These are phyloP conservation scores for Anthracocystis panici-leucophaei DNA, from an alignment of 1,284 basidiomycete genomes.

Conservation along the genomic window DNA sequence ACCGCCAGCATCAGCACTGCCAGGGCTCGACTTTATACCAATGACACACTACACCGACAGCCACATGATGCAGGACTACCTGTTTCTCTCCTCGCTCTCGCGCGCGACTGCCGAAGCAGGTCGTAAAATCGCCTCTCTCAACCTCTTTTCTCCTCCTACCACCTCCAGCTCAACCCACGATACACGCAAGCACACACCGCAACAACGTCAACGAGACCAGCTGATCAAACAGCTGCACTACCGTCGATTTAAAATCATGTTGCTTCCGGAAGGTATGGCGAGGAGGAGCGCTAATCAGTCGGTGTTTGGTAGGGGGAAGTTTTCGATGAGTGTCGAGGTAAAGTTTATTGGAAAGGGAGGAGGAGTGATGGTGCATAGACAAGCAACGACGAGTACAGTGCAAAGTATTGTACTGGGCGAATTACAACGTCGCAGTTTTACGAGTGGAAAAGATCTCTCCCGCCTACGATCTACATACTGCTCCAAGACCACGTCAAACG, in stretches of 20 bases:
- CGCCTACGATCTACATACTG: not conserved
- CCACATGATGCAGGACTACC: constrained; percentile 36
- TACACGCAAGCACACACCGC: constrained; percentile 1
- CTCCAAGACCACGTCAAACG: not conserved
- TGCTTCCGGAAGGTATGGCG: constrained; percentile 44
- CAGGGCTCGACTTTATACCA: constrained; percentile 25
- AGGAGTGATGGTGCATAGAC: constrained; percentile 9
- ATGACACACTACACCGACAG: constrained; percentile 26
- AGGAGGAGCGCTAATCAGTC: constrained; percentile 20
- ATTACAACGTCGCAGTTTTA: constrained; percentile 11
- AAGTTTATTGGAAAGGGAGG: not conserved
- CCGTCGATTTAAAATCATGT: constrained; percentile 28
- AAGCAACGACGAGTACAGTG: not conserved
- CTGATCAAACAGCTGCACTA: constrained; percentile 45
- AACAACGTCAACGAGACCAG: constrained; percentile 33
- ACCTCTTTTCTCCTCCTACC: constrained; percentile 21
- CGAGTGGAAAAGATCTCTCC: constrained; percentile 8
- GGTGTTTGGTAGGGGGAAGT: constrained; percentile 12
- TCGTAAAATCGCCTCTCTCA: constrained; percentile 21
- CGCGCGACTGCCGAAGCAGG: constrained; percentile 25
- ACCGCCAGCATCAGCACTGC: not conserved
- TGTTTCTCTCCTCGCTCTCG: constrained; percentile 33
- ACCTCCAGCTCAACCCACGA: not conserved
- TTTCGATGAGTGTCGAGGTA: constrained; percentile 21
- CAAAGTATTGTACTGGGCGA: constrained; percentile 5